phyloP scores from a whole-genome alignment of 805 yeast genomes.

The Dipodascopsis uninucleata region DNA sequence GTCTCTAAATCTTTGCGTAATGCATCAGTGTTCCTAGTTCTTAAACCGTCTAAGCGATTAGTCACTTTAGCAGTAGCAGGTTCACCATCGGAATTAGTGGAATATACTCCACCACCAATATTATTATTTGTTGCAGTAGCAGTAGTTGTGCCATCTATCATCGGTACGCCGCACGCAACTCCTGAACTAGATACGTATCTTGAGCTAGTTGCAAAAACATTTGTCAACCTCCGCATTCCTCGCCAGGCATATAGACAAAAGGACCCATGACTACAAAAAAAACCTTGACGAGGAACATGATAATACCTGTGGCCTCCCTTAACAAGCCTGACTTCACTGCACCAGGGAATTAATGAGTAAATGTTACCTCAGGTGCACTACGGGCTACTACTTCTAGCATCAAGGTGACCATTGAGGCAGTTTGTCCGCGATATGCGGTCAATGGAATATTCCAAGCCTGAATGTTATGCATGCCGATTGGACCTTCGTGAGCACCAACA shows the following conservation, averaged over 20 bases:
- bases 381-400: slow-evolving; percentile 3
- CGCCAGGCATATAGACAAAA: not conserved
- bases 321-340: not conserved
- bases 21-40: too few relatives aligned
- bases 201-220: slow-evolving; percentile 4
- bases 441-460: not conserved
- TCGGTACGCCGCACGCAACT: not conserved
- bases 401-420: slow-evolving; percentile 2
- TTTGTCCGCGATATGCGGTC: slow-evolving; percentile 1
- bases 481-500: slow-evolving; percentile 1
- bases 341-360: slow-evolving; percentile 2
- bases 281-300: not conserved
- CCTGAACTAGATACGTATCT: not conserved
- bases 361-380: not conserved
- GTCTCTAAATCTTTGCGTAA: too few relatives aligned
- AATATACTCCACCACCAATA: slow-evolving; percentile 3
- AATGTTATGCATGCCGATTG: not conserved
- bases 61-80: not conserved
- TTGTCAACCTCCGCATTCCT: slow-evolving; percentile 2
- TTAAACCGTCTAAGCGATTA: not conserved
- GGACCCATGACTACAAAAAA: not conserved
- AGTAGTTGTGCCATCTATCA: not conserved
- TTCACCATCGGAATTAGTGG: slow-evolving; percentile 1
- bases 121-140: slow-evolving; percentile 1
- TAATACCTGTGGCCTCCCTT: not conserved